Conservation (phyloP, 495 filamentous ascomycete species). For the Filosporella fistucella region DNA sequence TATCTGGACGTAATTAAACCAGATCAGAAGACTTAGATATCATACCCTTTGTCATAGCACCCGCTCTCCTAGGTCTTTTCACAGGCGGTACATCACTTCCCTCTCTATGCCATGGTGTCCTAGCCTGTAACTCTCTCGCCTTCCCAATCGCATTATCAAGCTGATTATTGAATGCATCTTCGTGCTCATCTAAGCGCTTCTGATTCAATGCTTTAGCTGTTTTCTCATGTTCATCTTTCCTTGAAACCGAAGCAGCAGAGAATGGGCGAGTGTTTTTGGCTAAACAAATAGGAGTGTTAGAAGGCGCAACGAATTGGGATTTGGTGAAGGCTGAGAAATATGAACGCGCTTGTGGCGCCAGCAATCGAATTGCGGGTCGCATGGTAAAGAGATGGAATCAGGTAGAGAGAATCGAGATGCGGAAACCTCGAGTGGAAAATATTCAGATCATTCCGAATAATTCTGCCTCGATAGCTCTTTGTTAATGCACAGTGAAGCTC, state of each 20-base stretch:
- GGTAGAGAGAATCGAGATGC: no score
- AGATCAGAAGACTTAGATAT: constrained; percentile 15
- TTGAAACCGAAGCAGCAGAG: neutral
- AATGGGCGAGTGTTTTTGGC: neutral
- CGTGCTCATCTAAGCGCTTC: constrained; percentile 21
- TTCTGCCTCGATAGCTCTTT: no score
- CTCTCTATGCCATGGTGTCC: constrained; percentile 65
- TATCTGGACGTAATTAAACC: no score
- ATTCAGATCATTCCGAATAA: no score
- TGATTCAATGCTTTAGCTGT: constrained; percentile 18
- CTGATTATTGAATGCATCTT: constrained; percentile 21
- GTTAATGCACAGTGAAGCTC: no score
- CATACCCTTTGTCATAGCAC: constrained; percentile 23
- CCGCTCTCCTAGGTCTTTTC: constrained; percentile 29
- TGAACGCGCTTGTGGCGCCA: neutral
- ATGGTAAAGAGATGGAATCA: no score
- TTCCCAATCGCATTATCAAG: constrained; percentile 34
- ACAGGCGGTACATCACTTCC: constrained; percentile 55
- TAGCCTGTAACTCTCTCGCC: constrained; percentile 45
- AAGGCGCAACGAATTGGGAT: no score
- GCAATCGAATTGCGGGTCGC: neutral
- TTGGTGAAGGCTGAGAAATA: no score
- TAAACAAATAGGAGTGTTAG: neutral
- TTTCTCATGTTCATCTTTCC: constrained; percentile 10
- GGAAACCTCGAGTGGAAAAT: no score